Conservation (phyloP, 2,329 filamentous ascomycete species). For the Diaporthe caulivora region DNA sequence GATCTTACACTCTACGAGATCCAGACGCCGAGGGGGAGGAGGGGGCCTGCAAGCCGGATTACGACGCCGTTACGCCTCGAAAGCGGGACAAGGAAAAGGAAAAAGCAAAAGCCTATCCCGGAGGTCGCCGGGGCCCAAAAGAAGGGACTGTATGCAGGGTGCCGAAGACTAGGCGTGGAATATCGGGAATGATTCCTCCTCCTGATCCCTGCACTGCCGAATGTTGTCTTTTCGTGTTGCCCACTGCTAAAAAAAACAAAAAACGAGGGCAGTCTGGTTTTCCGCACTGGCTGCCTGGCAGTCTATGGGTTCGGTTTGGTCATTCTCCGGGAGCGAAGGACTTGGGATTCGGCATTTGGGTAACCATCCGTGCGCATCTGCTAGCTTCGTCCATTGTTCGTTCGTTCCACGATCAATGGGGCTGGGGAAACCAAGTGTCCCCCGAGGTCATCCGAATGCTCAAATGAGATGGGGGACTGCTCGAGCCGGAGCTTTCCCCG, state of each 20-base stretch:
- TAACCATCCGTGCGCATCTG: slow-evolving; percentile 22
- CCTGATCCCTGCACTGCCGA: slow-evolving; percentile 20
- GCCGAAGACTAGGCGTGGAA: slow-evolving; percentile 15
- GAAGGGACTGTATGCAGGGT: slow-evolving; percentile 5
- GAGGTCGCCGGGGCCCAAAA: slow-evolving; percentile 12
- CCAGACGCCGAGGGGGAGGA: not conserved
- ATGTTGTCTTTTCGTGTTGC: not conserved
- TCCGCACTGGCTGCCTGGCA: not conserved
- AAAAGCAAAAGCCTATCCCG: not conserved
- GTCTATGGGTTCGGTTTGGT: not conserved
- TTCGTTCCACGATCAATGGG: slow-evolving; percentile 17
- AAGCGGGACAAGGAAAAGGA: not conserved
- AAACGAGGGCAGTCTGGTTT: not conserved
- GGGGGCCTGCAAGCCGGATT: not conserved
- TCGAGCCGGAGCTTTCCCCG: slow-evolving; percentile 27
- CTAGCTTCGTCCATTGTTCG: slow-evolving; percentile 21
- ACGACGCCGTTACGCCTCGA: not conserved
- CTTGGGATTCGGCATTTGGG: slow-evolving; percentile 21
- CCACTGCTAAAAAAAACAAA: not conserved
- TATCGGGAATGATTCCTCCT: slow-evolving; percentile 12
- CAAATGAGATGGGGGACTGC: slow-evolving; percentile 11
- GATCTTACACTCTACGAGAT: not conserved
- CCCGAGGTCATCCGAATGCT: slow-evolving; percentile 27
- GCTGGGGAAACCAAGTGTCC: not conserved
- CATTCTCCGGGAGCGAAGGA: slow-evolving; percentile 15